These are phyloP conservation scores for Clarireedia hainanense DNA, from an alignment of 2,329 filamentous ascomycete genomes.

Conservation along the genomic window DNA sequence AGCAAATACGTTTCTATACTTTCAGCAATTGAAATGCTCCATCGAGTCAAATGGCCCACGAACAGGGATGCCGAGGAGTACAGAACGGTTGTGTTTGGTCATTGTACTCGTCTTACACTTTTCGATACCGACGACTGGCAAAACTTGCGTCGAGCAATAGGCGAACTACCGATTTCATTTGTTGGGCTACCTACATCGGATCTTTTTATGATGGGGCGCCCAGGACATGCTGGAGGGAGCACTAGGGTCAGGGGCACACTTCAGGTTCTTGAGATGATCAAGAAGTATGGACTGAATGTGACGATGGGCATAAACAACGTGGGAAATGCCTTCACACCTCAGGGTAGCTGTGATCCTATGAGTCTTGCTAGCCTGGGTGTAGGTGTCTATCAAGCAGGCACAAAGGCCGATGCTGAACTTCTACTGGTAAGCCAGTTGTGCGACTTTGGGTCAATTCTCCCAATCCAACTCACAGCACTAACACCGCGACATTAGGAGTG, in stretches of 20 bases:
- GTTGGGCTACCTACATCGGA: slow-evolving; percentile 65
- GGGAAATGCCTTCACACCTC: slow-evolving; percentile 67
- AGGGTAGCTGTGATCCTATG: slow-evolving; percentile 59
- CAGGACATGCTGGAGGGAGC: slow-evolving; percentile 23
- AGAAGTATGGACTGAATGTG: slow-evolving; percentile 47
- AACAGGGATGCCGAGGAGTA: slow-evolving; percentile 10
- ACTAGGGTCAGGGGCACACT: slow-evolving; percentile 50
- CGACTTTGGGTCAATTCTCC: background rate
- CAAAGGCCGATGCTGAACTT: slow-evolving; percentile 46
- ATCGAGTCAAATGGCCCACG: slow-evolving; percentile 40
- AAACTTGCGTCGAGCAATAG: slow-evolving; percentile 40
- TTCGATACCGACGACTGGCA: slow-evolving; percentile 43
- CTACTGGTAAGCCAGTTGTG: slow-evolving; percentile 42
- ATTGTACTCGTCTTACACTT: slow-evolving; percentile 59
- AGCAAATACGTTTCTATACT: slow-evolving; percentile 43
- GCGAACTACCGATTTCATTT: slow-evolving; percentile 52
- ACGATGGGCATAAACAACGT: slow-evolving; percentile 64
- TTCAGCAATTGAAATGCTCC: slow-evolving; percentile 44
- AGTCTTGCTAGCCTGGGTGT: slow-evolving; percentile 54
- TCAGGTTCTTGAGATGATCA: slow-evolving; percentile 52
- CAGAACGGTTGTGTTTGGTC: slow-evolving; percentile 53
- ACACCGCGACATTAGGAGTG: slow-evolving; percentile 21
- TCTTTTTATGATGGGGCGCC: slow-evolving; percentile 60
- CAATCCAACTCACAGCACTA: slow-evolving; percentile 1
- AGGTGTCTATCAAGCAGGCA: slow-evolving; percentile 61